Evolutionary conservation across 345 rosid genomes (phyloP).

Genomic region (Heritiera littoralis): DNA sequence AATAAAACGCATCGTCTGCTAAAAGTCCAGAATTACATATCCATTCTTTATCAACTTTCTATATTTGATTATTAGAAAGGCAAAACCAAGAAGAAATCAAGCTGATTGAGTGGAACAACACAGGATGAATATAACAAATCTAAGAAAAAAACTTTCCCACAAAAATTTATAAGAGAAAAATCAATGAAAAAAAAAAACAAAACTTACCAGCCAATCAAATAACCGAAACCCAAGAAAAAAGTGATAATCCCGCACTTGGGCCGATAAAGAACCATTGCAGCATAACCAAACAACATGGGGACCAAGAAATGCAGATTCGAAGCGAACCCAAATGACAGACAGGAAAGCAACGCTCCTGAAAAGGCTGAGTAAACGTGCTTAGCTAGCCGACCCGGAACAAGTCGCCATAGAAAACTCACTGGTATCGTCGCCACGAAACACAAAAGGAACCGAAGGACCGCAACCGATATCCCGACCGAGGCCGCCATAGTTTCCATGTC

Average conservation of each 20-base stretch:
- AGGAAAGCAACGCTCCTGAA: constrained; percentile 72
- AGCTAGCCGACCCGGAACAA: constrained; percentile 61
- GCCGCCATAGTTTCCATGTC: constrained; percentile 69
- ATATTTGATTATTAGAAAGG: neutral
- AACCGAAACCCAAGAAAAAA: constrained; percentile 71
- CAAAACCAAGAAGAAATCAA: neutral
- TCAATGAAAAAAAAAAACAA: neutral
- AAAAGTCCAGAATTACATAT: neutral
- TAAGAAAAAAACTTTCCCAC: neutral
- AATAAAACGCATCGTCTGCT: neutral
- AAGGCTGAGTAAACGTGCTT: constrained; percentile 68
- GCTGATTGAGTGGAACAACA: neutral
- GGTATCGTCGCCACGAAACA: constrained; percentile 91
- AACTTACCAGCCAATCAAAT: constrained; percentile 87
- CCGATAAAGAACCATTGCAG: constrained; percentile 70
- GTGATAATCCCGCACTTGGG: constrained; percentile 69
- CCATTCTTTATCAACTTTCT: neutral
- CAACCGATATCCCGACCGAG: constrained; percentile 76
- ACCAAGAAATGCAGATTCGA: constrained; percentile 90
- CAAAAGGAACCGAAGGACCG: constrained; percentile 82
- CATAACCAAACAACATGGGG: constrained; percentile 74
- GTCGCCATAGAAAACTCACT: constrained; percentile 59
- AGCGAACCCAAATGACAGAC: constrained; percentile 80
- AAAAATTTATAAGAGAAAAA: neutral
- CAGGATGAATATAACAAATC: neutral